These are phyloP conservation scores for Erythrophleum fordii DNA, from an alignment of 306 rosid species.

Conservation along the genomic window DNA sequence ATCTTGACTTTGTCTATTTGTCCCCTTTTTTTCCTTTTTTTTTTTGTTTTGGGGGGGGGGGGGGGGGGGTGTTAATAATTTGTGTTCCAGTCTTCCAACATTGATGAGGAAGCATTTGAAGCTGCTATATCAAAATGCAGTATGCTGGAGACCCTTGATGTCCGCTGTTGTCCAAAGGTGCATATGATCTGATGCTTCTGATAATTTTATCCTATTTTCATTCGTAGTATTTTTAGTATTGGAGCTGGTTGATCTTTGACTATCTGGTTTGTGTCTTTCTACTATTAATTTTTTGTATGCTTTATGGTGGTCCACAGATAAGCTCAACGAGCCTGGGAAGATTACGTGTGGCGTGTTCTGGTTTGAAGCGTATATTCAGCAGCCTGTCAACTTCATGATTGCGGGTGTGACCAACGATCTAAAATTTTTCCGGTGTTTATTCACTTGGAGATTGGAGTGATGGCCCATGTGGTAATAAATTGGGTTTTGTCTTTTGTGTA, in stretches of 20 bases:
- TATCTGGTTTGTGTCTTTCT: neutral
- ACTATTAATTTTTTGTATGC: neutral
- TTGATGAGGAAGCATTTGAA: slow-evolving; percentile 72
- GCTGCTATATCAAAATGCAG: slow-evolving; percentile 77
- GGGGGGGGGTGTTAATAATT: neutral
- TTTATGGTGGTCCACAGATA: slow-evolving; percentile 51
- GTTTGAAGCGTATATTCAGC: slow-evolving; percentile 91
- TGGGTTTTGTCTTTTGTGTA: slow-evolving; percentile 20
- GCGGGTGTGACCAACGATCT: neutral
- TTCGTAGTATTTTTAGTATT: slow-evolving; percentile 1
- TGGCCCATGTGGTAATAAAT: slow-evolving; percentile 32
- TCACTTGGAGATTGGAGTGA: slow-evolving; percentile 10
- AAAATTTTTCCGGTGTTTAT: slow-evolving; percentile 16
- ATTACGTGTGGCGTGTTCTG: slow-evolving; percentile 65
- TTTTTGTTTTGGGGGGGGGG: neutral
- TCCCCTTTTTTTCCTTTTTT: too few relatives aligned
- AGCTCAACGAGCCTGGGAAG: slow-evolving; percentile 61
- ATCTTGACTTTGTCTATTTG: neutral
- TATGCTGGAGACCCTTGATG: slow-evolving; percentile 83
- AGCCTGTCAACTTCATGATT: slow-evolving; percentile 54
- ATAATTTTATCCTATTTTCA: neutral
- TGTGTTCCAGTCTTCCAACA: slow-evolving; percentile 71
- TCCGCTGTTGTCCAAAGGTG: slow-evolving; percentile 88
- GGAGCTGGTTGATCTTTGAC: neutral
- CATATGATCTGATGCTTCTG: neutral